Conservation (phyloP, 176 grass and related monocot species). For the Avena insularis region DNA sequence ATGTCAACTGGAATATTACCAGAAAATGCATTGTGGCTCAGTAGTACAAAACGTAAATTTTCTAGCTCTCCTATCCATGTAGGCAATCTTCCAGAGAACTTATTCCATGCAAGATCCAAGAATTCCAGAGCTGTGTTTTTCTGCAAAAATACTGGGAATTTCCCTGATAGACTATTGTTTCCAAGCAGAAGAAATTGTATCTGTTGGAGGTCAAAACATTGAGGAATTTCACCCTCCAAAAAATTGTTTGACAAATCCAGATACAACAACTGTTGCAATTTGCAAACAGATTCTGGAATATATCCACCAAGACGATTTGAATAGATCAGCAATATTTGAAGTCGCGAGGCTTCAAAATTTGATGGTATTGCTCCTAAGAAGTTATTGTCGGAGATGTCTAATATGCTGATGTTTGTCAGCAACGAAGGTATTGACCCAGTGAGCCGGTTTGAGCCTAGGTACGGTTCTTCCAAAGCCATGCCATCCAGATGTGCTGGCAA, state of each 20-base stretch:
- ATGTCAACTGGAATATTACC: neutral
- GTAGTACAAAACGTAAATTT: neutral
- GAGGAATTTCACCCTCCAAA: constrained; percentile 31
- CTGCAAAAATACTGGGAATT: constrained; percentile 23
- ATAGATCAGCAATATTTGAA: neutral
- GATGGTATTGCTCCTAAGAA: neutral
- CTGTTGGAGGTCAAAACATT: neutral
- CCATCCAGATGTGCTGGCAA: constrained; percentile 16
- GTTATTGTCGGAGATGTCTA: constrained; percentile 37
- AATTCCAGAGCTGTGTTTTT: neutral
- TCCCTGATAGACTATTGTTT: constrained; percentile 47
- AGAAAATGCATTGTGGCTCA: neutral
- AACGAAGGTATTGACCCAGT: constrained; percentile 5
- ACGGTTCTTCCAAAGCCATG: neutral
- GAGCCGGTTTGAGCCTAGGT: neutral
- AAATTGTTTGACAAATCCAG: constrained; percentile 36
- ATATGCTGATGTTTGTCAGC: neutral
- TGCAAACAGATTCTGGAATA: constrained; percentile 40
- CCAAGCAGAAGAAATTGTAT: neutral
- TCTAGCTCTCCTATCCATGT: neutral
- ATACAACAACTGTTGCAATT: neutral
- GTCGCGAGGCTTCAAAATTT: neutral
- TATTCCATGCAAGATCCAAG: constrained; percentile 17
- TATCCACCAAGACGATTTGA: constrained; percentile 37
- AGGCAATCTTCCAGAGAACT: neutral